Evolutionary conservation across 306 rosid species (phyloP).

Genomic region (Boehmeria nivea): DNA sequence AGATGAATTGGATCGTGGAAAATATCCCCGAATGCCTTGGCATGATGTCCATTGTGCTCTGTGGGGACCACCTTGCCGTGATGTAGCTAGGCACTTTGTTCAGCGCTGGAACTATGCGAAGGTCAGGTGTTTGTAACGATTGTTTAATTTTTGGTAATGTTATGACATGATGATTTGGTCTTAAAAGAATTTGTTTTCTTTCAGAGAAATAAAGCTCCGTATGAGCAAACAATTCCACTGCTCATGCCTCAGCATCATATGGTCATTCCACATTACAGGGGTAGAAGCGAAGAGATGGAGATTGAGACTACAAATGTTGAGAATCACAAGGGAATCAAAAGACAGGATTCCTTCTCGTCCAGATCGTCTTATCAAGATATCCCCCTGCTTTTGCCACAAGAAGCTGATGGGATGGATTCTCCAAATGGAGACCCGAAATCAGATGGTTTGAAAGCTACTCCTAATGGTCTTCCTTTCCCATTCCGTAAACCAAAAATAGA

Average conservation of each 20-base stretch:
- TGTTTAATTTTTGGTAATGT: slow-evolving; percentile 8
- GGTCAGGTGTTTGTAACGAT: slow-evolving; percentile 35
- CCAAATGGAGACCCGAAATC: slow-evolving; percentile 38
- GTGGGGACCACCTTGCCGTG: slow-evolving; percentile 99
- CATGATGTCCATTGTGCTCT: slow-evolving; percentile 98
- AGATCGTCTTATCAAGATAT: slow-evolving; percentile 65
- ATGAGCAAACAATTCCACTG: slow-evolving; percentile 88
- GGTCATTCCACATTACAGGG: slow-evolving; percentile 99
- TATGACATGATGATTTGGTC: slow-evolving; percentile 14
- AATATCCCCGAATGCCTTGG: slow-evolving; percentile 99
- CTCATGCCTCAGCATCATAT: slow-evolving; percentile 99
- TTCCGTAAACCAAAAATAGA: slow-evolving; percentile 47
- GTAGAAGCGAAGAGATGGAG: slow-evolving; percentile 48
- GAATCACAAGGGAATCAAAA: slow-evolving; percentile 28
- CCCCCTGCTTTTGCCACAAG: slow-evolving; percentile 81
- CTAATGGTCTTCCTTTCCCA: slow-evolving; percentile 32
- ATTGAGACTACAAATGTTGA: slow-evolving; percentile 33
- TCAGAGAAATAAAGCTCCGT: slow-evolving; percentile 96
- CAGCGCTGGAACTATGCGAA: slow-evolving; percentile 99
- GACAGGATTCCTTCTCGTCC: slow-evolving; percentile 65
- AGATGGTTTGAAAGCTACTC: slow-evolving; percentile 14
- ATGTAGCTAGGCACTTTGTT: slow-evolving; percentile 96
- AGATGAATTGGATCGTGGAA: slow-evolving; percentile 87
- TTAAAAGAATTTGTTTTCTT: slow-evolving; percentile 15
- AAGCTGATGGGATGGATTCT: slow-evolving; percentile 43